Base-by-base conservation (phyloP, 2,329 filamentous ascomycete genomes). In the Metarhizium humberi region DNA sequence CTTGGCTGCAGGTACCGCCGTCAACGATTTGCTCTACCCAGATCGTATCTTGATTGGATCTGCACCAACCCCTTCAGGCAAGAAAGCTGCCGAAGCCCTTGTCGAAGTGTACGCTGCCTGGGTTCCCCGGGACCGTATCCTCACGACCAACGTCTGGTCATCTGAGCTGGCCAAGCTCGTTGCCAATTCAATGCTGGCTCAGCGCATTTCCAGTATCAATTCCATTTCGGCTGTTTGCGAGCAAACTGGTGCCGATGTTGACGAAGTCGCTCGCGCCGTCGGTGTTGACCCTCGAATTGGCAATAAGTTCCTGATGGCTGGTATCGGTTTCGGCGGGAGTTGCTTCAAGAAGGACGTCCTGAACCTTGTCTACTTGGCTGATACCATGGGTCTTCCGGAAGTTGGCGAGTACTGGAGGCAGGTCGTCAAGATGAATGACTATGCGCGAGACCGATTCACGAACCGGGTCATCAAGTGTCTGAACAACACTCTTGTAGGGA, bases 301-400 rank as follows among this genome's bases (percentile, higher is more conserved):
- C 6, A 75, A 79, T 58, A 82, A 85, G 66, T 88, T 90, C 70
- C 75, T 92, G 45, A 85, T 87, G 69, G 84, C 88, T 7, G 85
- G 84, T 43, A 80, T 90, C 38, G 88, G 88, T 16, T 92, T 92
- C 63, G 88, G 88, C 54, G 88, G 88, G 20, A 87, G 83, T 58
- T 92, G 88, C 70, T 91, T 92, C 76, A 84, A 86, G 69, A 92
- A 92, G 71, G 88, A 92, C 65, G 81, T 91, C 46, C 75, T 88
- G 51, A 87, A 81, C 68, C 73, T 92, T 42, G 80, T 85, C 18
- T 90, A 92, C 70, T 76, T 92, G 34, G 84, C 88, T 16, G 84
- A 89, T 62, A 82, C 79, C 3, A 75, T 90, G 54, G 80, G 85
- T 52, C 74, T 91, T 11, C 77, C 79, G 4, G 85, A 91, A 62